Conservation (phyloP, 1,139 yeast genomes). For the Blastobotrys buckinghamii region DNA sequence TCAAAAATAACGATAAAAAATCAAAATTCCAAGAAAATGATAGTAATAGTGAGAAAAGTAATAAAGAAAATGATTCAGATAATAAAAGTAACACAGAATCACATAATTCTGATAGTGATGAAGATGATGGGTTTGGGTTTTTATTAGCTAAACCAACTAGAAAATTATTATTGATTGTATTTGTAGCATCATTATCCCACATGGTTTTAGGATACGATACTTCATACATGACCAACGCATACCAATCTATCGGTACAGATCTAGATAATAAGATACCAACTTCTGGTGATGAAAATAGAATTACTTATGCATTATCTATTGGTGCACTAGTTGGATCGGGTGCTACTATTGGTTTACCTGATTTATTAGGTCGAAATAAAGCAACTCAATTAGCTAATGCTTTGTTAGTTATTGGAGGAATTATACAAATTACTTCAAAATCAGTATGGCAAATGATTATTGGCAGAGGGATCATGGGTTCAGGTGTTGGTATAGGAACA, state of each 20-base stretch:
- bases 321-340: slow-evolving; percentile 83
- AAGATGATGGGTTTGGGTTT: no score
- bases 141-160: slow-evolving; percentile 15
- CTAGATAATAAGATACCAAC: slow-evolving; percentile 46
- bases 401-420: slow-evolving; percentile 75
- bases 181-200: slow-evolving; percentile 88
- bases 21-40: background rate
- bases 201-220: slow-evolving; percentile 97
- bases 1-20: background rate
- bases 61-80: background rate
- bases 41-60: background rate
- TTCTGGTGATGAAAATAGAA: slow-evolving; percentile 75
- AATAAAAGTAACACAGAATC: slow-evolving; percentile 15
- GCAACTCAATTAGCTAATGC: slow-evolving; percentile 74
- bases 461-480: slow-evolving; percentile 89
- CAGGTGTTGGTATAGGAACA: slow-evolving; percentile 94
- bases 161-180: slow-evolving; percentile 53
- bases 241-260: slow-evolving; percentile 77
- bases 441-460: slow-evolving; percentile 86
- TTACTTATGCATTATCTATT: slow-evolving; percentile 91
- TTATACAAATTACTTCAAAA: slow-evolving; percentile 71
- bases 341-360: slow-evolving; percentile 75
- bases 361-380: slow-evolving; percentile 73
- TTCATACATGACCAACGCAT: slow-evolving; percentile 88
- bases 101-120: slow-evolving; percentile 6